These are phyloP conservation scores for Venturia oleaginea DNA, from an alignment of 2,329 filamentous ascomycete species.

Conservation along the genomic window DNA sequence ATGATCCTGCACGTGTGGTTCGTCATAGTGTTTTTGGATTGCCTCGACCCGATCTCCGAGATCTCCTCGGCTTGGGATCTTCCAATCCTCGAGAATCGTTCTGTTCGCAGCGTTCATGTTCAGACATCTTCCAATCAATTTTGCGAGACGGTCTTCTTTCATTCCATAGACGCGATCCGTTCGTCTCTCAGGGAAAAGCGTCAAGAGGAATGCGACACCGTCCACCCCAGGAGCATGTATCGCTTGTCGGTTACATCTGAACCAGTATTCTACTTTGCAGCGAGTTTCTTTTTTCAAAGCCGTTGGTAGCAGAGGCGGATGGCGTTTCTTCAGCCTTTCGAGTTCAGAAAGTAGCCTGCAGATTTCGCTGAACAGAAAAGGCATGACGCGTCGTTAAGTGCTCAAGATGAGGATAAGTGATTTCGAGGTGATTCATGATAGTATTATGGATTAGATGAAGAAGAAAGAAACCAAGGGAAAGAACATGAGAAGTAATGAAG, in stretches of 20 bases:
- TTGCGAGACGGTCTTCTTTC: conserved; percentile 51
- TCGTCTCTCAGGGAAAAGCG: conserved; percentile 65
- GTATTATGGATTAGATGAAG: background rate
- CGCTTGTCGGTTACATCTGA: conserved; percentile 48
- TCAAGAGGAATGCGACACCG: conserved; percentile 59
- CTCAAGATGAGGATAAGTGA: background rate
- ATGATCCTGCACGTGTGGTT: conserved; percentile 19
- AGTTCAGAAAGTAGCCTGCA: conserved; percentile 66
- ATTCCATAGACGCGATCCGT: conserved; percentile 71
- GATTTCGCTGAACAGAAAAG: conserved; percentile 58
- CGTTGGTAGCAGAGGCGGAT: conserved; percentile 31
- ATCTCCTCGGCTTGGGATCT: conserved; percentile 50
- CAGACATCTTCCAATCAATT: conserved; percentile 59
- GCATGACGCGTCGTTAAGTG: conserved; percentile 37
- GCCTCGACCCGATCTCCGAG: conserved; percentile 62
- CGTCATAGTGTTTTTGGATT: conserved; percentile 51
- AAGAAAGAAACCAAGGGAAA: background rate
- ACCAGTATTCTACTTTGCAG: conserved; percentile 56
- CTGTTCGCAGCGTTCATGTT: conserved; percentile 53
- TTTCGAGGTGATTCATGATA: background rate
- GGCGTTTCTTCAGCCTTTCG: conserved; percentile 40
- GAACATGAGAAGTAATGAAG: background rate
- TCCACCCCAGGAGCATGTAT: conserved; percentile 51
- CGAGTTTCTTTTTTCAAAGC: conserved; percentile 21
- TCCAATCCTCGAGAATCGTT: conserved; percentile 55